These are phyloP conservation scores for Blastobotrys persicus DNA, from an alignment of 1,139 yeast genomes.

Conservation along the genomic window DNA sequence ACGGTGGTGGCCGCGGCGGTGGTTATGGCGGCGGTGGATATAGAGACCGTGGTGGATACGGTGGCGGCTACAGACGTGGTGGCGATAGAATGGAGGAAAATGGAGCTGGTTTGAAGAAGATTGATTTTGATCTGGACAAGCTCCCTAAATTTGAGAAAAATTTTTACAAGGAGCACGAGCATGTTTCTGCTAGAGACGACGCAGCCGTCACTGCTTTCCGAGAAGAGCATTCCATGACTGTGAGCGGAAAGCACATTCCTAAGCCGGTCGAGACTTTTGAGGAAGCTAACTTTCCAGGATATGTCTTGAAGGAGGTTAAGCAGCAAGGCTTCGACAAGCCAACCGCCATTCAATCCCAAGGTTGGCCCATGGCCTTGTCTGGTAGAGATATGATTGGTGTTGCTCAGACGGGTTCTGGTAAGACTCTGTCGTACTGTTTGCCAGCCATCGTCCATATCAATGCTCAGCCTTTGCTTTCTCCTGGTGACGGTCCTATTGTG, in stretches of 20 bases:
- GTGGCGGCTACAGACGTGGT: conserved; percentile 36
- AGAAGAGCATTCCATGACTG: conserved; percentile 79
- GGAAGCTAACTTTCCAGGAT: conserved; percentile 96
- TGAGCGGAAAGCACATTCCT: conserved; percentile 81
- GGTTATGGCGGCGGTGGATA: conserved; percentile 29
- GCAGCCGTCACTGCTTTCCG: conserved; percentile 74
- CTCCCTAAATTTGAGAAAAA: conserved; percentile 93
- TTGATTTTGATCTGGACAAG: conserved; percentile 73
- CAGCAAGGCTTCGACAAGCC: conserved; percentile 89
- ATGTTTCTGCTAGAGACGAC: conserved; percentile 71
- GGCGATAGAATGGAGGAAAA: conserved; percentile 46
- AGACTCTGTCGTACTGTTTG: conserved; percentile 92
- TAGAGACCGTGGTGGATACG: conserved; percentile 30
- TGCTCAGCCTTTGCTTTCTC: conserved; percentile 89
- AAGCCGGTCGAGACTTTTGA: conserved; percentile 91
- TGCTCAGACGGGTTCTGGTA: conserved; percentile 98
- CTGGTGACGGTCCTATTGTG: conserved; percentile 97
- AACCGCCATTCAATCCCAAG: conserved; percentile 97
- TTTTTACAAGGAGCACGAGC: conserved; percentile 83
- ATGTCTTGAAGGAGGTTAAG: conserved; percentile 84
- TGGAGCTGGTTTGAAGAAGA: conserved; percentile 63
- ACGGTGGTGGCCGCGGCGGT: conserved; percentile 27
- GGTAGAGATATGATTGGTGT: conserved; percentile 99
- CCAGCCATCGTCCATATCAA: conserved; percentile 95
- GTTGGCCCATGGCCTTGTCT: conserved; percentile 99